Base-by-base conservation (phyloP, 371 early-diverging fungal species). In the Dichotomocladium elegans region DNA sequence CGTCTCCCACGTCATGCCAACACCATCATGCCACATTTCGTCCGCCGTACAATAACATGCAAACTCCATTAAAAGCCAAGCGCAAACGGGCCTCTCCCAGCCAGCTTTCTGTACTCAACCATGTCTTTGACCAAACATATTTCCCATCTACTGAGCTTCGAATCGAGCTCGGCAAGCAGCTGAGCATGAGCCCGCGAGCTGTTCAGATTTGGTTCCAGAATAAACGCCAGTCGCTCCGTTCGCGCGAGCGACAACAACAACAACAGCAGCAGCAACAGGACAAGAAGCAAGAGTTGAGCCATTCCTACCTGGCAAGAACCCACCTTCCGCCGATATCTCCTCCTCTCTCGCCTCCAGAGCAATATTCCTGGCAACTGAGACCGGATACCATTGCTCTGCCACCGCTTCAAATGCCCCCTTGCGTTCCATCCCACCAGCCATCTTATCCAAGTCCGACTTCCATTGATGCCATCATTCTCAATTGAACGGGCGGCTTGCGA, bases 191-290 rank as follows among this genome's bases (percentile, higher is more conserved):
- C 41, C 64, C 65, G 68, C 49, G 79, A 69, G 82, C 88, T 14
- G 91, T 96, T 1, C 93, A 96, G 62, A 91, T 94, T 26, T 95
- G 97, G 97, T 96, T 96, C 70, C 97, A 96, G 69, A 96, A 96
- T 69, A 86, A 91, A 51, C 82, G 97, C 21, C 86, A 86, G 55
- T 70, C 76, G 1, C 51, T 71, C 22, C 60, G 87, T 57, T 55
- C 83, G 58, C 62, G 68, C 70, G 66, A 68, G 59, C 57, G 64
- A 33, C 61, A 52, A 62, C 24, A 60, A 58, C 31, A 67, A 71
- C 45, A n/a, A n/a, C n/a, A n/a, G n/a, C n/a, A n/a, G n/a, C n/a
- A n/a, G n/a, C n/a, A 51, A 45, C 63, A 21, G 67, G n/a, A n/a
- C n/a, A 47, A 48, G 64, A 41, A 67, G 50, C 27, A 44, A 57